Evolutionary conservation across 768 basidiomycete genomes (phyloP).

Genomic region (Boletus vinaceobasis): DNA sequence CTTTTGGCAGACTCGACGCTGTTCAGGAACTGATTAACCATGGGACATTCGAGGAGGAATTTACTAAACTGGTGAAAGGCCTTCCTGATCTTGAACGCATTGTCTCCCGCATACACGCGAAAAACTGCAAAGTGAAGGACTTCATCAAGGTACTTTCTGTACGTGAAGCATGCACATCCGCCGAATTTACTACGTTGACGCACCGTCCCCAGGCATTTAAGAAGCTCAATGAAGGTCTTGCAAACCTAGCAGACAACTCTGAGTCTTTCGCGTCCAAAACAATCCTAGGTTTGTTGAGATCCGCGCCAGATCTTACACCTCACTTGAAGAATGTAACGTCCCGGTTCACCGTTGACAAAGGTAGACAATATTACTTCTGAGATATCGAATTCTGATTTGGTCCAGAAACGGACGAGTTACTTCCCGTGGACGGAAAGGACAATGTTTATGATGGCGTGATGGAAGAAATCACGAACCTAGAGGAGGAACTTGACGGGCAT

Average conservation of each 20-base stretch:
- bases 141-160: constrained; percentile 83
- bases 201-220: constrained; percentile 63
- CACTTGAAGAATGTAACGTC: constrained; percentile 69
- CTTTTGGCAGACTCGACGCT: constrained; percentile 72
- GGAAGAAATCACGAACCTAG: constrained; percentile 65
- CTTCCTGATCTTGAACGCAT: constrained; percentile 92
- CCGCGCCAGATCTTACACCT: constrained; percentile 74
- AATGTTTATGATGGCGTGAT: constrained; percentile 77
- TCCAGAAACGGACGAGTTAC: constrained; percentile 63
- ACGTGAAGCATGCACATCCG: constrained; percentile 15
- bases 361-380: constrained; percentile 33
- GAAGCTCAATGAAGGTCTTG: constrained; percentile 65
- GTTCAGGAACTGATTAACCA: constrained; percentile 87
- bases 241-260: constrained; percentile 57
- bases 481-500: constrained; percentile 65
- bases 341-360: constrained; percentile 62
- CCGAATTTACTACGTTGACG: constrained; percentile 1
- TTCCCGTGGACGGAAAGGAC: constrained; percentile 84
- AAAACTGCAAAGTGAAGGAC: constrained; percentile 81
- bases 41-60: constrained; percentile 70
- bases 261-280: constrained; percentile 75
- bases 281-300: constrained; percentile 69
- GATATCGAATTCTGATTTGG: constrained; percentile 21
- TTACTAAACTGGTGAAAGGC: constrained; percentile 72
- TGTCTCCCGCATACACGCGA: constrained; percentile 93